A percentile compares a stretch with the other conserved stretches of the same genome.
phyloP scores from a whole-genome alignment of 2,329 filamentous ascomycete genomes.

The Endoconidiophora polonica region DNA sequence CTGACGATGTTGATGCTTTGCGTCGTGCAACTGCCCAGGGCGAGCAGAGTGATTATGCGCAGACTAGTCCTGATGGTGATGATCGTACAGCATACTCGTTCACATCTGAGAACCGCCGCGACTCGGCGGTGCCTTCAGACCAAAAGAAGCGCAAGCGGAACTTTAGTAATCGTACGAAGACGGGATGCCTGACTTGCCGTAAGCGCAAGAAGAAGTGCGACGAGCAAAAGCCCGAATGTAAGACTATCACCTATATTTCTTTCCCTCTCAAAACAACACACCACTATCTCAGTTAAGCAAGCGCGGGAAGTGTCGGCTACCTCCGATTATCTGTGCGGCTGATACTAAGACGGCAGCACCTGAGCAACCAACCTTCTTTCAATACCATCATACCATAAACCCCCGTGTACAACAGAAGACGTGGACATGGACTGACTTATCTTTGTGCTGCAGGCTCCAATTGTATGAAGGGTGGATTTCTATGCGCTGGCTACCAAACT shows the following conservation, averaged over 20 bases:
- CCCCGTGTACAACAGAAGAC: background rate
- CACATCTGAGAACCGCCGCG: constrained; percentile 31
- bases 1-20: constrained; percentile 32
- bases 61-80: constrained; percentile 6
- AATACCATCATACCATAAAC: background rate
- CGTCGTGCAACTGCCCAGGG: constrained; percentile 33
- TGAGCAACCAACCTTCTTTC: background rate
- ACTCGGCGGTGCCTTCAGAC: constrained; percentile 37
- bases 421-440: background rate
- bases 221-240: constrained; percentile 83
- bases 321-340: too few relatives aligned
- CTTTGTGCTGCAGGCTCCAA: constrained; percentile 49
- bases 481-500: constrained; percentile 80
- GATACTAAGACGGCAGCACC: background rate
- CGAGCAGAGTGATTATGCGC: constrained; percentile 25
- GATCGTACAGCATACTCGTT: constrained; percentile 22
- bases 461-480: constrained; percentile 75
- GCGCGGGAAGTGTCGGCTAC: too few relatives aligned
- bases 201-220: constrained; percentile 96
- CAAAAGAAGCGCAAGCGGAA: constrained; percentile 58
- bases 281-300: background rate
- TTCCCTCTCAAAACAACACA: background rate
- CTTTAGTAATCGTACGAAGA: constrained; percentile 93
- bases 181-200: constrained; percentile 82
- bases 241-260: background rate